Percentiles rank a stretch among this genome's conserved stretches.
These are phyloP conservation scores for Phaeophleospora eucalypticola DNA, from an alignment of 2,329 filamentous ascomycete genomes.

Conservation along the genomic window DNA sequence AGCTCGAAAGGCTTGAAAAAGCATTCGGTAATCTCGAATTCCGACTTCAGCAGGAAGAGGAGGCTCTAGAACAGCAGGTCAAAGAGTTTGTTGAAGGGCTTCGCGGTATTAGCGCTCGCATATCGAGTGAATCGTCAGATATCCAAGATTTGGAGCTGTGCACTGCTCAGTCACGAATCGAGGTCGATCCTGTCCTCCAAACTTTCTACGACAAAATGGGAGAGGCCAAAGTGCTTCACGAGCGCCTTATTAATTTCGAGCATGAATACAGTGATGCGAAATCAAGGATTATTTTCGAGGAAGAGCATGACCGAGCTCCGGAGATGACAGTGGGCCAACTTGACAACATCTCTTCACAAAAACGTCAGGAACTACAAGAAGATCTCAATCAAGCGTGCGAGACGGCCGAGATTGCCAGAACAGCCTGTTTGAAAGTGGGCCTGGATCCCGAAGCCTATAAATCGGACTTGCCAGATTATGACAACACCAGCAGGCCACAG, in stretches of 20 bases:
- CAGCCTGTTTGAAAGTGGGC: neutral
- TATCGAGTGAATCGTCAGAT: neutral
- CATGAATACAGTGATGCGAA: conserved; percentile 1
- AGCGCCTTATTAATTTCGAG: neutral
- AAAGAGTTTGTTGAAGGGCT: neutral
- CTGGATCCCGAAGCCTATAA: neutral
- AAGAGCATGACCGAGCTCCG: neutral
- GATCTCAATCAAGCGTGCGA: too few relatives aligned
- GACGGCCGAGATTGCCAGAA: neutral
- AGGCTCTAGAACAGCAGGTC: neutral
- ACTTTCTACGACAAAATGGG: conserved; percentile 6
- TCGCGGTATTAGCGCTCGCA: neutral
- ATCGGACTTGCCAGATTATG: neutral
- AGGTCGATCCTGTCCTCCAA: neutral
- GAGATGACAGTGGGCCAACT: neutral
- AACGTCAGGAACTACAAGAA: too few relatives aligned
- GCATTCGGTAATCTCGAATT: neutral
- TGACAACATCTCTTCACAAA: too few relatives aligned
- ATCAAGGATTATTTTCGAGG: neutral
- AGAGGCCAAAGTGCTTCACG: neutral
- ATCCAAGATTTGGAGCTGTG: neutral
- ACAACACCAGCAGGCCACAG: too few relatives aligned
- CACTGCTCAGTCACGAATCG: too few relatives aligned
- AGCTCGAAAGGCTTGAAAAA: too few relatives aligned
- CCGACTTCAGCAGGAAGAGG: neutral